Percentiles rank a stretch among this genome's conserved stretches.
These are phyloP conservation scores for Hypoxylon sp. DNA, from an alignment of 2,329 filamentous ascomycete species.

Conservation along the genomic window DNA sequence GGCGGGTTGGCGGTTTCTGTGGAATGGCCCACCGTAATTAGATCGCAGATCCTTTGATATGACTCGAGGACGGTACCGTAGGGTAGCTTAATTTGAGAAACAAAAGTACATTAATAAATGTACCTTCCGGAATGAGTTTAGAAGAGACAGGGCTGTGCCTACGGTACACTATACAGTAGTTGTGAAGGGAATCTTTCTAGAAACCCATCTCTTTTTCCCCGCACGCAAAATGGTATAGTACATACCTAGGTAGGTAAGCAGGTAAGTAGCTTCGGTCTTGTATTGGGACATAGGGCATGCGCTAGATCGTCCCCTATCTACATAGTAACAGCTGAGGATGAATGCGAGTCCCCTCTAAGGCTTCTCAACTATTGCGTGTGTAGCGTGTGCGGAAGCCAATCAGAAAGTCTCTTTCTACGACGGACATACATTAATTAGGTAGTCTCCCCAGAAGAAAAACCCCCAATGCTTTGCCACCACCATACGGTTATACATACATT, in stretches of 20 bases:
- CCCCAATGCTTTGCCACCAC: background rate
- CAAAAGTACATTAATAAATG: conserved; percentile 4
- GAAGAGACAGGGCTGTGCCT: background rate
- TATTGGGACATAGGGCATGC: background rate
- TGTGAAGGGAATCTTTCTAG: conserved; percentile 31
- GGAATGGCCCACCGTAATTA: too few species aligned
- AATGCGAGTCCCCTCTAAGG: too few species aligned
- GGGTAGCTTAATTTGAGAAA: conserved; percentile 16
- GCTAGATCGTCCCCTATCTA: background rate
- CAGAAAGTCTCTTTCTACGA: too few species aligned
- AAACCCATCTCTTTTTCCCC: conserved; percentile 17
- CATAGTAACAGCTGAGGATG: too few species aligned
- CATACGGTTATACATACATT: too few species aligned
- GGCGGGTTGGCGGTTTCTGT: too few species aligned
- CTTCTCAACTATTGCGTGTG: too few species aligned
- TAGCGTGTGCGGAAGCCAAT: too few species aligned
- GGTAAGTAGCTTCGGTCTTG: conserved; percentile 1
- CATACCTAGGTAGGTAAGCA: too few species aligned
- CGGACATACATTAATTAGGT: too few species aligned
- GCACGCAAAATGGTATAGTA: conserved; percentile 10
- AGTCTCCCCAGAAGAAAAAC: too few species aligned
- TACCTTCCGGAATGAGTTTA: conserved; percentile 33
- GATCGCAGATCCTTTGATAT: conserved; percentile 17
- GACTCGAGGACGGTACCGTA: conserved; percentile 14
- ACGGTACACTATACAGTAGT: background rate